Evolutionary conservation across 2,329 filamentous ascomycete genomes (phyloP), one percentile per base, ranked within the genome.

Genomic region (Exutisphaerella laricina): DNA sequence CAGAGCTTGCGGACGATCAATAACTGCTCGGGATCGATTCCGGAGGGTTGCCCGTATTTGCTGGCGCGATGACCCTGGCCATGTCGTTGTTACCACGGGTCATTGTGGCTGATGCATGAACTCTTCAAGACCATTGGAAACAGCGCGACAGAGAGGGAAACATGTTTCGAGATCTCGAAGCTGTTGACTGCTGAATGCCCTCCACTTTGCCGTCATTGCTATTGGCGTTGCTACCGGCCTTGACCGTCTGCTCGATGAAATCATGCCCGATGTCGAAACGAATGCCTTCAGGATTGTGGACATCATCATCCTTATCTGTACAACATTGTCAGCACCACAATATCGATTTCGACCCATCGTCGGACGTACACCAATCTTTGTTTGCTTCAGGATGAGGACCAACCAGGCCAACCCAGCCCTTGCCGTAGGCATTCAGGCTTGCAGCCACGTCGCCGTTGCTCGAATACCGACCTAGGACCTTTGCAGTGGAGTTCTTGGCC

Each of bases 331-430:
- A 51, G 49, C 29, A 36, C 8, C 13, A 3, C 14, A 8, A 9
- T 17, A 4, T 10, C 13, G n/a, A 10, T 10, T 12, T 8, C 4
- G 12, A 16, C 17, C 14, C 14, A 31, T 20, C 6, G 14, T 9
- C 20, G 29, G n/a, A 49, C 52, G 51, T 37, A 55, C 52, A 55
- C 53, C 53, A 55, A 35, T 25, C 25, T 28, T 53, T 20, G 34
- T 47, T 42, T 14, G 53, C 53, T 26, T 53, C 53, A 3, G 50
- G 50, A 44, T 55, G 53, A 23, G 53, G 50, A 23, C 53, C 50
- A 12, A 49, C 37, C 14, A 51, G 21, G 20, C 48, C 50, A 4
- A 53, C 53, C 53, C 53, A 53, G 5, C 53, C 53, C 10, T 50
- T 41, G 1, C 53, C 53, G 20, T 45, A 51, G 5, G 8, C 26